Evolutionary conservation across 2,329 filamentous ascomycete species (phyloP).

Genomic region (Exophiala xenobiotica): DNA sequence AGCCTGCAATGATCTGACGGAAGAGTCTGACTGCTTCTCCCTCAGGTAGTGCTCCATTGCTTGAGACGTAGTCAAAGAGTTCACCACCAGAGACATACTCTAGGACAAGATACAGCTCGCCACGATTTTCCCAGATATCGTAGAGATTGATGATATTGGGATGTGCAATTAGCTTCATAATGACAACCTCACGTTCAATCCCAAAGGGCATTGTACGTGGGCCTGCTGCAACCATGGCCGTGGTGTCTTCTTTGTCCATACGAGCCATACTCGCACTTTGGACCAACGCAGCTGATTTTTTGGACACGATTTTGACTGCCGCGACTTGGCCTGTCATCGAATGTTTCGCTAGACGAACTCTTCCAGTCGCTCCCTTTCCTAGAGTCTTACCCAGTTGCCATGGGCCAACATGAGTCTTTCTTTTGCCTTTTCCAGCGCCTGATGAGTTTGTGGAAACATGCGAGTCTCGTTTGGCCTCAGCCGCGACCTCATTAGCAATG

Average conservation of each 20-base stretch:
- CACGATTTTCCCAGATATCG: conserved; percentile 96
- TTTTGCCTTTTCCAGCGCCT: conserved; percentile 50
- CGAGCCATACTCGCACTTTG: conserved; percentile 83
- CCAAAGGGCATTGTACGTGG: conserved; percentile 77
- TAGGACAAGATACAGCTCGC: conserved; percentile 94
- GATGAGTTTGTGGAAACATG: conserved; percentile 18
- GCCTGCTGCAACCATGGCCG: conserved; percentile 57
- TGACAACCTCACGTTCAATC: conserved; percentile 91
- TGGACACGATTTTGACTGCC: conserved; percentile 93
- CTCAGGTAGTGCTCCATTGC: conserved; percentile 71
- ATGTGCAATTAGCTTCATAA: conserved; percentile 95
- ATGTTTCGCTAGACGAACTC: conserved; percentile 83
- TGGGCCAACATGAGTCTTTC: conserved; percentile 79
- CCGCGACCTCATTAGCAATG: conserved; percentile 47
- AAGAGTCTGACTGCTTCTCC: conserved; percentile 81
- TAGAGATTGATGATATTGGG: conserved; percentile 91
- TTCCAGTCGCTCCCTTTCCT: conserved; percentile 84
- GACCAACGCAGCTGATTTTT: conserved; percentile 73
- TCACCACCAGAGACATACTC: conserved; percentile 86
- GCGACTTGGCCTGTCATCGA: conserved; percentile 73
- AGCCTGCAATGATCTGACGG: conserved; percentile 86
- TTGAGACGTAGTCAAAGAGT: conserved; percentile 81
- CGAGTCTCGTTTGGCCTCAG: conserved; percentile 50
- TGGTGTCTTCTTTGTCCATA: conserved; percentile 68
- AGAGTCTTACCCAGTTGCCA: conserved; percentile 90